Percentiles rank a stretch among this genome's conserved stretches.
Conservation (phyloP, 768 basidiomycete genomes). For the Arthromyces matolae region DNA sequence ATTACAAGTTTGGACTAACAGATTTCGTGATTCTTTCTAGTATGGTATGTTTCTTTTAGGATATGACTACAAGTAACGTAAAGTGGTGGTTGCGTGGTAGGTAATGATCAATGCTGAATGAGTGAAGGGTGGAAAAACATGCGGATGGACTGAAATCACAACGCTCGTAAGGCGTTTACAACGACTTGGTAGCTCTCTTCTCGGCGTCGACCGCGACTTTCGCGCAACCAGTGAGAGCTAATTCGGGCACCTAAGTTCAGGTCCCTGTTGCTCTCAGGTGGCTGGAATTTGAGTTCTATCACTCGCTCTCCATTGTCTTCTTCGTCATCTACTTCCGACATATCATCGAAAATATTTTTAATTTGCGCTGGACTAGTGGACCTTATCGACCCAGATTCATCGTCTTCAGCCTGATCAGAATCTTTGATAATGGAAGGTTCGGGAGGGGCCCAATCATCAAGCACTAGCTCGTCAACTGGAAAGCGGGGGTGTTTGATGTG, state of each 20-base stretch:
- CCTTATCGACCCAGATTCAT: background rate
- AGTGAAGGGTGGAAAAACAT: no score
- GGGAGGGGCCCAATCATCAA: background rate
- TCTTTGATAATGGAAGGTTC: background rate
- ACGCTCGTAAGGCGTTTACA: constrained; percentile 30
- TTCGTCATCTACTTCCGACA: no score
- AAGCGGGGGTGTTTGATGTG: background rate
- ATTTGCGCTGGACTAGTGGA: no score
- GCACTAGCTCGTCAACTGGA: background rate
- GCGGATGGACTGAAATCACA: constrained; percentile 16
- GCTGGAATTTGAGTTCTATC: constrained; percentile 14
- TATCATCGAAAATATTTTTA: no score
- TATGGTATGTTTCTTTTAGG: no score
- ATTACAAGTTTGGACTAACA: no score
- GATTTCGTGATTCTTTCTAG: no score
- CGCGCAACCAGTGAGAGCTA: constrained; percentile 32
- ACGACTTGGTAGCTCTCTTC: constrained; percentile 31
- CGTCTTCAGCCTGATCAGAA: background rate
- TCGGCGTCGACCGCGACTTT: constrained; percentile 34
- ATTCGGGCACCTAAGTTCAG: constrained; percentile 33
- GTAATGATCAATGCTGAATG: no score
- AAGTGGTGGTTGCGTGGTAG: no score
- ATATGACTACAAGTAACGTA: no score
- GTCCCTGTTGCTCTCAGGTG: constrained; percentile 13
- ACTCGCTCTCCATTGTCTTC: constrained; percentile 14